Evolutionary conservation across 805 yeast species (phyloP), one percentile per base, ranked within the genome.

Genomic region (Nakazawaea anatomiae): DNA sequence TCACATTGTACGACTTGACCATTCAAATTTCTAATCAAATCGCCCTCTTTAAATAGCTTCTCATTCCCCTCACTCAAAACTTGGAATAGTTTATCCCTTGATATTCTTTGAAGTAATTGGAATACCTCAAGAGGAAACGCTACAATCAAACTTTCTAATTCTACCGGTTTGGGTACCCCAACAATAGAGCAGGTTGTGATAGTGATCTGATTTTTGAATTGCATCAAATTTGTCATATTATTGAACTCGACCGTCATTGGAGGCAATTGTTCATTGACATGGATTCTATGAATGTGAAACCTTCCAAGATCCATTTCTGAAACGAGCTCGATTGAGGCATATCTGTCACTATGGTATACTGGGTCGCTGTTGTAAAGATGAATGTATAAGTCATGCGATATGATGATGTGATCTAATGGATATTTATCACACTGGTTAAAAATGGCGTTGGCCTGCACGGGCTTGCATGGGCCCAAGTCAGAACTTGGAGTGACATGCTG

Each of bases 1-100:
- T 87, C 95, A 61, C 89, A 80, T 28, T 83, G 73, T 4, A 77
- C 57, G 3, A 88, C 74, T 6, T 60, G 58, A 25, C 86, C 86
- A 54, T 75, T 74, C 18, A 80, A 58, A 4, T 62, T 63, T 18
- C 77, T 64, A 2, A 77, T 64, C 6, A 57, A 47, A 53, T 76
- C 80, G 28, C 75, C 77, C 44, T 71, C 75, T 32, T 72, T 65
- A 28, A 69, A 65, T 11, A 71, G 62, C 58, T 71, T 58, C 31
- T 60, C 60, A 29, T 67, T 46, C 52, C 68, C 71, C 2, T 63
- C 57, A 44, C 72, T 69, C 6, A 79, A 60, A 4, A 69, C 53
- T 7, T 58, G 58, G 30, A 61, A 57, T 1, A 75, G 58, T 41
- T 68, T 63, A 12, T 60, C 59, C 32, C 62, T 60, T 28, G 76